Evolutionary conservation across 129 eudicot genomes (phyloP).

Genomic region (Helichrysum umbraculigerum): DNA sequence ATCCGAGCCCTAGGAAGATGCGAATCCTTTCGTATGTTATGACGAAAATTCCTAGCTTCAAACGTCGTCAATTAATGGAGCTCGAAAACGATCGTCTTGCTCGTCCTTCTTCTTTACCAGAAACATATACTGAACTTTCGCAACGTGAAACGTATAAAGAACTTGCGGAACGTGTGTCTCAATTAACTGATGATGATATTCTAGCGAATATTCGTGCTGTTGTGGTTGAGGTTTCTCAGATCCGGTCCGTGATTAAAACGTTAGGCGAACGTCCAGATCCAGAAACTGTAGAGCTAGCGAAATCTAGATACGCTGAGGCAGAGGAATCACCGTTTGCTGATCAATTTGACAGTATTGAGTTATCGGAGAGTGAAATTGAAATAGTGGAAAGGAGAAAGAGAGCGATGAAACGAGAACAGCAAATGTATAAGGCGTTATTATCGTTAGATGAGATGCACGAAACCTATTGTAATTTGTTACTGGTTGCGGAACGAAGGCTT

Average conservation of each 20-base stretch:
- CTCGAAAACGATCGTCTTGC: constrained; percentile 25
- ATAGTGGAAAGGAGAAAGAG: constrained; percentile 31
- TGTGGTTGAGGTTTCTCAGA: constrained; percentile 64
- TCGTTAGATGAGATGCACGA: constrained; percentile 79
- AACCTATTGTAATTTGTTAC: constrained; percentile 59
- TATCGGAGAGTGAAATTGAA: constrained; percentile 31
- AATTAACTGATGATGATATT: constrained; percentile 56
- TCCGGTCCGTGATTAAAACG: constrained; percentile 62
- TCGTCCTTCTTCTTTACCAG: constrained; percentile 30
- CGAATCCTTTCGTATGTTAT: constrained; percentile 76
- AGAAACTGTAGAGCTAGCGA: constrained; percentile 72
- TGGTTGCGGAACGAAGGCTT: constrained; percentile 71
- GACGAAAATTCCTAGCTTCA: constrained; percentile 59
- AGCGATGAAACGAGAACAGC: constrained; percentile 47
- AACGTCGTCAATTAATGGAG: constrained; percentile 36
- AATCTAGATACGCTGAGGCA: constrained; percentile 50
- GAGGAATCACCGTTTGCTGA: constrained; percentile 47
- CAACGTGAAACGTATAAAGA: constrained; percentile 71
- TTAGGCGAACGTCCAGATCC: constrained; percentile 81
- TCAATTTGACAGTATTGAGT: constrained; percentile 45
- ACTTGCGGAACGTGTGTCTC: constrained; percentile 66
- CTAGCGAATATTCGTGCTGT: constrained; percentile 63
- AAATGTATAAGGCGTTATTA: constrained; percentile 57
- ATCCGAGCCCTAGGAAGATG: constrained; percentile 49
- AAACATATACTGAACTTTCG: constrained; percentile 60